These are phyloP conservation scores for Annulohypoxylon nitens DNA, from an alignment of 495 filamentous ascomycete species.

Conservation along the genomic window DNA sequence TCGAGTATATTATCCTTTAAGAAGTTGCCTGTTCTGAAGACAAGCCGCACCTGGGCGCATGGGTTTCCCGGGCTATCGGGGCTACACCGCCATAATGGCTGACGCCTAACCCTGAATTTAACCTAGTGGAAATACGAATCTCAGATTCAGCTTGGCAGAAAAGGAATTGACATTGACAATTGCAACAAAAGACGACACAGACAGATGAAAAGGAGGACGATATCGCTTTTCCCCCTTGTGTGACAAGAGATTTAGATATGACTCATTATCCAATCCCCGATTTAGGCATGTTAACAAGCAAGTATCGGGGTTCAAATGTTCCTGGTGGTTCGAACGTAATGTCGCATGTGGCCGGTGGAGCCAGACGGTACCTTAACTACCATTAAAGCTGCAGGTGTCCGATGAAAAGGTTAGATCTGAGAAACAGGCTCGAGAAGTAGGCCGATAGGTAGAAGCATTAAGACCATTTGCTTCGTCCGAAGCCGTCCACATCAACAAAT, in stretches of 20 bases:
- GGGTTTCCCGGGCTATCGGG: slow-evolving; percentile 42
- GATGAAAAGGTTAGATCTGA: slow-evolving; percentile 47
- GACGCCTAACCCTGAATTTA: slow-evolving; percentile 37
- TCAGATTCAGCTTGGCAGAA: slow-evolving; percentile 35
- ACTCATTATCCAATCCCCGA: slow-evolving; percentile 36
- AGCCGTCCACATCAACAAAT: slow-evolving; percentile 38
- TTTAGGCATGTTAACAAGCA: slow-evolving; percentile 39
- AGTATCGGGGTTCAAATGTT: slow-evolving; percentile 39
- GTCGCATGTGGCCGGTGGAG: slow-evolving; percentile 45
- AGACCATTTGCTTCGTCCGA: slow-evolving; percentile 22
- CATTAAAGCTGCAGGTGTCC: slow-evolving; percentile 48
- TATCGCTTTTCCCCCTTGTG: slow-evolving; percentile 23
- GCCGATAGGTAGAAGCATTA: slow-evolving; percentile 28
- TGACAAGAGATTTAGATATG: slow-evolving; percentile 39
- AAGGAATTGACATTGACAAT: slow-evolving; percentile 39
- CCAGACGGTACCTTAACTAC: slow-evolving; percentile 42
- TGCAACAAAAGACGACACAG: slow-evolving; percentile 25
- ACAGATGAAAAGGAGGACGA: slow-evolving; percentile 21
- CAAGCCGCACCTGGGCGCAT: slow-evolving; percentile 40
- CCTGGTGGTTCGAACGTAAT: slow-evolving; percentile 47
- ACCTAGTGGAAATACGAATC: slow-evolving; percentile 30
- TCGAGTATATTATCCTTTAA: slow-evolving; percentile 34
- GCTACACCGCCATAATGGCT: slow-evolving; percentile 51
- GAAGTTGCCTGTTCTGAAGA: slow-evolving; percentile 27
- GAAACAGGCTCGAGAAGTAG: slow-evolving; percentile 40